Conservation (phyloP, 2,329 filamentous ascomycete genomes). For the Thelonectria discophora region DNA sequence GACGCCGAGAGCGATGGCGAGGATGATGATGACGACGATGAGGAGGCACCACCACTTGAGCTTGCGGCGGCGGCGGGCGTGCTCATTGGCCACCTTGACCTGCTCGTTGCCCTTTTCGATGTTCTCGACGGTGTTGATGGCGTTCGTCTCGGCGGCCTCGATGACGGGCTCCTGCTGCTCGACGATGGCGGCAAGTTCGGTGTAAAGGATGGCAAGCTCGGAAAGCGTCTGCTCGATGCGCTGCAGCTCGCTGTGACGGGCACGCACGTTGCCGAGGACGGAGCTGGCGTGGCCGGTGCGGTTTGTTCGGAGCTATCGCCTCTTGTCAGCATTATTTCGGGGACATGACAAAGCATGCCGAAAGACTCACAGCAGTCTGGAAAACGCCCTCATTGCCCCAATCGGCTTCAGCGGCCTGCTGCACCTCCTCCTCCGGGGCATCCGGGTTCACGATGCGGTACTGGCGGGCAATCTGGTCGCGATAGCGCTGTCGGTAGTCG, state of each 20-base stretch:
- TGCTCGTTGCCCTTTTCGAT: slow-evolving; percentile 75
- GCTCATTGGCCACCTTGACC: slow-evolving; percentile 72
- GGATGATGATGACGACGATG: slow-evolving; percentile 66
- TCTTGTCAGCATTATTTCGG: slow-evolving; percentile 24
- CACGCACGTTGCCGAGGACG: slow-evolving; percentile 80
- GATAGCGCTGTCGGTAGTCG: slow-evolving; percentile 74
- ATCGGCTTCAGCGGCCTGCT: slow-evolving; percentile 73
- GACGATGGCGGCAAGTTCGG: slow-evolving; percentile 78
- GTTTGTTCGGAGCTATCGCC: slow-evolving; percentile 73
- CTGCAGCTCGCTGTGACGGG: slow-evolving; percentile 84
- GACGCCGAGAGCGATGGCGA: slow-evolving; percentile 64
- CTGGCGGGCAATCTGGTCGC: slow-evolving; percentile 81
- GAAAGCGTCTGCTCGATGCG: slow-evolving; percentile 79
- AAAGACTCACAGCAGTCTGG: slow-evolving; percentile 75
- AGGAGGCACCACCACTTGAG: slow-evolving; percentile 84
- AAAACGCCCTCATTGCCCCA: slow-evolving; percentile 85
- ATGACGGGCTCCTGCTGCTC: slow-evolving; percentile 76
- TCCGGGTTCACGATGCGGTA: slow-evolving; percentile 85
- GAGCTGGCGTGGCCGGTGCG: slow-evolving; percentile 76
- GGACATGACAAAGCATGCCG: slow-evolving; percentile 2
- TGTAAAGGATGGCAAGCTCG: slow-evolving; percentile 75
- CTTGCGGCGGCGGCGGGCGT: slow-evolving; percentile 73
- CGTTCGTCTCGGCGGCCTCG: slow-evolving; percentile 69
- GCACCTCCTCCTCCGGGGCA: slow-evolving; percentile 77
- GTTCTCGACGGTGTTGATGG: slow-evolving; percentile 71